These are phyloP conservation scores for Tulasnella sp. DNA, from an alignment of 768 basidiomycete species.

Conservation along the genomic window DNA sequence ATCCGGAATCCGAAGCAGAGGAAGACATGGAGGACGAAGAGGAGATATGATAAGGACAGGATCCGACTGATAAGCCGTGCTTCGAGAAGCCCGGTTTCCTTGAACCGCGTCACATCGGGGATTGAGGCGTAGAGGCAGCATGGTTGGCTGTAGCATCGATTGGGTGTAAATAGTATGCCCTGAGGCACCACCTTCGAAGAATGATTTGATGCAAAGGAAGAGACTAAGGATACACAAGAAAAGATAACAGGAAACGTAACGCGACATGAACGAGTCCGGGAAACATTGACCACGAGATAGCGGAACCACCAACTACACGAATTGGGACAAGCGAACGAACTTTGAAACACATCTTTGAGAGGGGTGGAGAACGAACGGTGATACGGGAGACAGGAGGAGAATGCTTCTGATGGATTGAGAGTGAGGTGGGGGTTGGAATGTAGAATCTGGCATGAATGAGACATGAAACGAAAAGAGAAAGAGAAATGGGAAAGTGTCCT, in stretches of 20 bases:
- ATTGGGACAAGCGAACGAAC: background rate
- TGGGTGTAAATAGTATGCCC: background rate
- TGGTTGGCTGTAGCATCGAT: background rate
- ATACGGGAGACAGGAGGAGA: background rate
- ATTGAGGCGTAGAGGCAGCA: background rate
- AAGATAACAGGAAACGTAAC: background rate
- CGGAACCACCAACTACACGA: background rate
- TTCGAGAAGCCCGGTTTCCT: background rate
- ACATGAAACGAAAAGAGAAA: background rate
- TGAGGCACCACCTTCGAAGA: background rate
- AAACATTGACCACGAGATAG: too few relatives aligned
- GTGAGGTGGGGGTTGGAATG: background rate
- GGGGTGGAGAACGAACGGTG: background rate
- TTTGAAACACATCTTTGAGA: slow-evolving; percentile 1
- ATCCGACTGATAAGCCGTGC: background rate
- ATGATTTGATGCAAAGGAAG: background rate
- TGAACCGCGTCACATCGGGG: background rate
- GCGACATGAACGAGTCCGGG: background rate
- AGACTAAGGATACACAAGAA: background rate
- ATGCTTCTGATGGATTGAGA: too few relatives aligned
- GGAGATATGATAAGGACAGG: background rate
- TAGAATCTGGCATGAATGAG: background rate
- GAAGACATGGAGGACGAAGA: slow-evolving; percentile 41
- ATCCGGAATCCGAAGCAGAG: slow-evolving; percentile 50
- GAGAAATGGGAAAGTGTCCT: background rate